phyloP scores from a whole-genome alignment of 345 rosid genomes.

The Citrus inodora region DNA sequence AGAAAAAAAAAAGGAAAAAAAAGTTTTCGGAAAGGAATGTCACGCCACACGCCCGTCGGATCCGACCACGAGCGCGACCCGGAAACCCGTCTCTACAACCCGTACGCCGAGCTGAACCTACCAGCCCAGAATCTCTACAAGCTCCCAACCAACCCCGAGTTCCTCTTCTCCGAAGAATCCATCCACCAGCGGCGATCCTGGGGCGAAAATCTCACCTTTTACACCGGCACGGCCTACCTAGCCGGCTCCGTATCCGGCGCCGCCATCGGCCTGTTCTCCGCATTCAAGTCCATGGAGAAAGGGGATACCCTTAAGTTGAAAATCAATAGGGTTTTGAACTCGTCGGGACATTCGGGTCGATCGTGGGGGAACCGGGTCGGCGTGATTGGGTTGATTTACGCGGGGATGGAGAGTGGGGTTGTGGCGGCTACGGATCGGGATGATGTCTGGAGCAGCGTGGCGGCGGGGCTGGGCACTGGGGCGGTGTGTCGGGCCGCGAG shows the following conservation, averaged over 20 bases:
- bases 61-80: slow-evolving; percentile 48
- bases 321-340: slow-evolving; percentile 68
- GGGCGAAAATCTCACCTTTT: slow-evolving; percentile 96
- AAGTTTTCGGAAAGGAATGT: slow-evolving; percentile 17
- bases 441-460: slow-evolving; percentile 88
- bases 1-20: not conserved
- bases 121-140: slow-evolving; percentile 66
- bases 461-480: slow-evolving; percentile 89
- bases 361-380: slow-evolving; percentile 83
- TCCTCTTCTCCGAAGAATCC: slow-evolving; percentile 85
- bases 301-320: slow-evolving; percentile 83
- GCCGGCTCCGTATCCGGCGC: slow-evolving; percentile 68
- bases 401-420: slow-evolving; percentile 73
- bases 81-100: slow-evolving; percentile 71
- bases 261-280: slow-evolving; percentile 46
- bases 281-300: slow-evolving; percentile 59
- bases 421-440: slow-evolving; percentile 64
- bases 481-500: slow-evolving; percentile 86
- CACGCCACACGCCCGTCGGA: slow-evolving; percentile 19
- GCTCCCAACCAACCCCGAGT: slow-evolving; percentile 91
- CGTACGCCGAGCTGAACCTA: slow-evolving; percentile 65
- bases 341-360: slow-evolving; percentile 75
- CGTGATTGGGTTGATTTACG: slow-evolving; percentile 70
- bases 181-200: slow-evolving; percentile 88
- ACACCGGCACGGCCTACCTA: slow-evolving; percentile 82